Conservation (phyloP, 2,329 filamentous ascomycete genomes). For the Diaporthe sp. region DNA sequence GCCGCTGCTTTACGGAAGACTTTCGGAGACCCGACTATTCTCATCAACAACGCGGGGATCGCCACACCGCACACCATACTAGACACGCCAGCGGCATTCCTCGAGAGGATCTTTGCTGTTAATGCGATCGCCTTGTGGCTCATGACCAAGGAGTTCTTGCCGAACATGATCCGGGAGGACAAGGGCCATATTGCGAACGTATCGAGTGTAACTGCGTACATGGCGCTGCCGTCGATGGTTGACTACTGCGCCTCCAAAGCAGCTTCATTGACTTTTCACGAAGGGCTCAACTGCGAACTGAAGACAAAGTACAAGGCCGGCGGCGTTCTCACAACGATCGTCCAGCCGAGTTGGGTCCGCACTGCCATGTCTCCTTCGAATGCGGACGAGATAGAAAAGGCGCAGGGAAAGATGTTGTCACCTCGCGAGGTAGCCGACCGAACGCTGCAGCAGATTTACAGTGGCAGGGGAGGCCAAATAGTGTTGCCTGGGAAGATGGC, state of each 20-base stretch:
- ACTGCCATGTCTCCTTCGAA: conserved; percentile 60
- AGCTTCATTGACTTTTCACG: conserved; percentile 69
- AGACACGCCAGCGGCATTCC: neutral
- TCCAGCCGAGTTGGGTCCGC: conserved; percentile 60
- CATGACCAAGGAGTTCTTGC: neutral
- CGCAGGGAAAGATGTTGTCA: conserved; percentile 49
- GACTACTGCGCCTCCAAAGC: conserved; percentile 71
- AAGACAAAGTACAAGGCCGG: conserved; percentile 64
- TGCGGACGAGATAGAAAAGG: conserved; percentile 45
- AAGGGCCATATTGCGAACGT: conserved; percentile 74
- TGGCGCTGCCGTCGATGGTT: conserved; percentile 65
- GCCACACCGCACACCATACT: conserved; percentile 69
- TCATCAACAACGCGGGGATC: conserved; percentile 73
- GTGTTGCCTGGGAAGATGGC: conserved; percentile 55
- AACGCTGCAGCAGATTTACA: conserved; percentile 63
- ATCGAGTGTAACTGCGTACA: conserved; percentile 66
- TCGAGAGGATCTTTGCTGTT: neutral
- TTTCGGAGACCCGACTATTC: conserved; percentile 62
- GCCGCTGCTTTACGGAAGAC: conserved; percentile 50
- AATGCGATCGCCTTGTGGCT: neutral
- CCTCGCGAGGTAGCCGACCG: conserved; percentile 60
- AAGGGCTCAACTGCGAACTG: conserved; percentile 62
- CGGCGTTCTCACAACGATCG: conserved; percentile 65
- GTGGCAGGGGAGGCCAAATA: conserved; percentile 61
- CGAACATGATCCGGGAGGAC: conserved; percentile 63